Evolutionary conservation across 2,329 filamentous ascomycete genomes (phyloP).

Genomic region (Periglandula ipomoeae): DNA sequence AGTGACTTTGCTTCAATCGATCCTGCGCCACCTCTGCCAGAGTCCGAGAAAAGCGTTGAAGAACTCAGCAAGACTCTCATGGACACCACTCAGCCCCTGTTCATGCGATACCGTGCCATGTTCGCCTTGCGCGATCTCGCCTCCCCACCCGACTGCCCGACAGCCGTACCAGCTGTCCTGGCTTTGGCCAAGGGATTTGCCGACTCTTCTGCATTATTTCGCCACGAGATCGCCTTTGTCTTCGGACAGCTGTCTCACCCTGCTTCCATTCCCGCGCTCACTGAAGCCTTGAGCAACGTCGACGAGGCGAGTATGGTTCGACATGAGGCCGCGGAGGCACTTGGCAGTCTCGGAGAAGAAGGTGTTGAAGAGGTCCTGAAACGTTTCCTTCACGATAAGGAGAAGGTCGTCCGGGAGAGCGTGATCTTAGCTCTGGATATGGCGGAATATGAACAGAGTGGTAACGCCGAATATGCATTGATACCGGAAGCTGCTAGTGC

Average conservation of each 20-base stretch:
- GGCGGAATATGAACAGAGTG: slow-evolving; percentile 90
- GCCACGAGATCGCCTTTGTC: slow-evolving; percentile 96
- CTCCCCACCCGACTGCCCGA: slow-evolving; percentile 83
- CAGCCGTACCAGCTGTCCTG: slow-evolving; percentile 76
- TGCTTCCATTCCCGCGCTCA: slow-evolving; percentile 87
- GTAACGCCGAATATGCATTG: slow-evolving; percentile 83
- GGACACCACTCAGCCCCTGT: slow-evolving; percentile 70
- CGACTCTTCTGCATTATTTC: slow-evolving; percentile 85
- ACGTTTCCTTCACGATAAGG: slow-evolving; percentile 78
- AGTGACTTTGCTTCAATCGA: slow-evolving; percentile 96
- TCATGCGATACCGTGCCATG: slow-evolving; percentile 94
- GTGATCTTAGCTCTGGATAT: slow-evolving; percentile 94
- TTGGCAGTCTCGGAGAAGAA: slow-evolving; percentile 86
- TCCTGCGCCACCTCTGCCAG: slow-evolving; percentile 79
- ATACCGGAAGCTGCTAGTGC: slow-evolving; percentile 55
- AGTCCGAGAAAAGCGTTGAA: slow-evolving; percentile 59
- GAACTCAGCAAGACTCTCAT: slow-evolving; percentile 70
- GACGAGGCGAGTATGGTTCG: slow-evolving; percentile 92
- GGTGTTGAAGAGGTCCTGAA: slow-evolving; percentile 82
- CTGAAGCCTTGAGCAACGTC: slow-evolving; percentile 64
- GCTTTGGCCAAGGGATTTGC: slow-evolving; percentile 78
- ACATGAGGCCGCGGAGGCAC: slow-evolving; percentile 92
- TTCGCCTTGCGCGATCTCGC: slow-evolving; percentile 92
- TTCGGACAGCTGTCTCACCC: slow-evolving; percentile 95
- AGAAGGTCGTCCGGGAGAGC: slow-evolving; percentile 90